A percentile compares a stretch with the other conserved stretches of the same genome.
phyloP scores from a whole-genome alignment of 2,329 filamentous ascomycete genomes.

The Escovopsis sp. region DNA sequence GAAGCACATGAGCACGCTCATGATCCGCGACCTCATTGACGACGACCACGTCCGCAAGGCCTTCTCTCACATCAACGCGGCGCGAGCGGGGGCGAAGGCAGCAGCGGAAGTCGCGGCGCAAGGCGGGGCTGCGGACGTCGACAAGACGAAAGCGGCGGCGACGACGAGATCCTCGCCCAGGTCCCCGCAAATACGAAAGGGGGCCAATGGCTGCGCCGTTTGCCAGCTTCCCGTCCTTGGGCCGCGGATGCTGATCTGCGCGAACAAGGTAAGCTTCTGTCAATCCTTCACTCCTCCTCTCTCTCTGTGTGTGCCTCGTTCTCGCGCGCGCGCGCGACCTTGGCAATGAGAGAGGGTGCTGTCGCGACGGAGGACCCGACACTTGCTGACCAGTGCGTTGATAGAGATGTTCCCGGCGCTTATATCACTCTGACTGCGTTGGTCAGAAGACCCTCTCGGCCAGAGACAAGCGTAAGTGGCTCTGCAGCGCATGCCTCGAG shows the following conservation, averaged over 20 bases:
- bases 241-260: conserved; percentile 32
- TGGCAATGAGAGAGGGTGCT: no score
- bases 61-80: conserved; percentile 26
- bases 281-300: no score
- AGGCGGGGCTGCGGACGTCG: conserved; percentile 5
- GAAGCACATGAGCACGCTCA: conserved; percentile 36
- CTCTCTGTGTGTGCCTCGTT: no score
- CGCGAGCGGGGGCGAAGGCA: conserved; percentile 16
- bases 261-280: conserved; percentile 29
- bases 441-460: conserved; percentile 19
- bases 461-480: conserved; percentile 23
- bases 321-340: no score
- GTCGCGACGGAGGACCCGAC: no score
- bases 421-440: conserved; percentile 36
- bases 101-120: conserved; percentile 5
- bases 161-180: conserved; percentile 15
- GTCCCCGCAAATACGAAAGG: conserved; percentile 24
- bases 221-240: conserved; percentile 34
- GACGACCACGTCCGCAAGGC: conserved; percentile 28
- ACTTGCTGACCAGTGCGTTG: no score
- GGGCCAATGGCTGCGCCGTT: conserved; percentile 28
- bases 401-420: conserved; percentile 26
- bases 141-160: no score
- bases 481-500: conserved; percentile 27
- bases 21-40: conserved; percentile 31